These are phyloP conservation scores for Carnegiea gigantea DNA, from an alignment of 179 eudicot species.

Conservation along the genomic window DNA sequence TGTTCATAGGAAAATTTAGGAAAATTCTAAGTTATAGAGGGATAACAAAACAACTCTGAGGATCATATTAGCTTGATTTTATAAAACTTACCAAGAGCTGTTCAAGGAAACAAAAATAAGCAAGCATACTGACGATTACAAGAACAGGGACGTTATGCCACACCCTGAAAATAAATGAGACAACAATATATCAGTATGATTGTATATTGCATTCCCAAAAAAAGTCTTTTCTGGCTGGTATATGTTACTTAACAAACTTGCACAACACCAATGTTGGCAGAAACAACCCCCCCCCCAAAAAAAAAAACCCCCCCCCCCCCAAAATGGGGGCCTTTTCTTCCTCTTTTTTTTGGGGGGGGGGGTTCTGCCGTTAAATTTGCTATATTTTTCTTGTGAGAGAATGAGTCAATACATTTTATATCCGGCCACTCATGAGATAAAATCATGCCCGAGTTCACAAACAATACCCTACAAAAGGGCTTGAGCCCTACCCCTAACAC, in stretches of 20 bases:
- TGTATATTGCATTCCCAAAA: not conserved
- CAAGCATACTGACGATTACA: slow-evolving; percentile 84
- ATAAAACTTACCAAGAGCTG: slow-evolving; percentile 69
- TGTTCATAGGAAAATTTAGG: slow-evolving; percentile 24
- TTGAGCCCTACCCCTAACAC: too few species aligned
- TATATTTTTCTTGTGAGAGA: too few species aligned
- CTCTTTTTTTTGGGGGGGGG: too few species aligned
- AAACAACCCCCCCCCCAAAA: too few species aligned
- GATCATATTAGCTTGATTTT: not conserved
- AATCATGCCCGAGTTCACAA: too few species aligned
- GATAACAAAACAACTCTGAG: not conserved
- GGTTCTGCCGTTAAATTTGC: too few species aligned
- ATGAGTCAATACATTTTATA: too few species aligned
- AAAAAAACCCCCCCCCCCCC: too few species aligned
- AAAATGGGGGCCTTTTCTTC: too few species aligned
- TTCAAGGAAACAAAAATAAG: slow-evolving; percentile 93
- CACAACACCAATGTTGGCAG: too few species aligned
- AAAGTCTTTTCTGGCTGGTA: not conserved
- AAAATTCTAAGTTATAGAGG: slow-evolving; percentile 8
- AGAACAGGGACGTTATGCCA: slow-evolving; percentile 96
- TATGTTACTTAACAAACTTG: not conserved
- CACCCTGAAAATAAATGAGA: slow-evolving; percentile 49
- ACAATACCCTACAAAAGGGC: too few species aligned
- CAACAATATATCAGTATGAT: not conserved
- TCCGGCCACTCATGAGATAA: too few species aligned